Conservation (phyloP, 176 grass and related monocot genomes). For the Aegilops longissima region DNA sequence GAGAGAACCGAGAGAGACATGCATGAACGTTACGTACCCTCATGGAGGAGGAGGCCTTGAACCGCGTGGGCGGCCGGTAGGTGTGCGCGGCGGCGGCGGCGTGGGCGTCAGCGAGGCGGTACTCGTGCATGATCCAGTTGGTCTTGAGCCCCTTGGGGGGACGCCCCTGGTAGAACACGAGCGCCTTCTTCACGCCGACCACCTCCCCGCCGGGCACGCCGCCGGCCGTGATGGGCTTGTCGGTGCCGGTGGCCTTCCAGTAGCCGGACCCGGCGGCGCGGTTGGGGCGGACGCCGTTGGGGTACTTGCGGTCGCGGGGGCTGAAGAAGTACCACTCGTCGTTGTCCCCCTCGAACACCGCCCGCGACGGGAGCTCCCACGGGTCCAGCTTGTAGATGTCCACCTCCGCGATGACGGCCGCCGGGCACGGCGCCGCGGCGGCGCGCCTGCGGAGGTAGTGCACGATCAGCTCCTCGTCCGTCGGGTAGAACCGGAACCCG, state of each 20-base stretch:
- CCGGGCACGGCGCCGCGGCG: slow-evolving; percentile 27
- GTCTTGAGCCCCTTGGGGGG: slow-evolving; percentile 77
- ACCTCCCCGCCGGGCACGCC: neutral
- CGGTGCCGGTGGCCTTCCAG: slow-evolving; percentile 97
- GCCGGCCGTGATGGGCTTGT: slow-evolving; percentile 70
- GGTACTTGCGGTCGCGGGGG: slow-evolving; percentile 56
- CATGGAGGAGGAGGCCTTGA: slow-evolving; percentile 38
- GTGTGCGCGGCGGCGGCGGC: neutral
- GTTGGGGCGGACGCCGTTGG: slow-evolving; percentile 54
- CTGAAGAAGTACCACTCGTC: slow-evolving; percentile 63
- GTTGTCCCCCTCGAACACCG: slow-evolving; percentile 27
- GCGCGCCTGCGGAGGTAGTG: slow-evolving; percentile 54
- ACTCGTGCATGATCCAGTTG: slow-evolving; percentile 99
- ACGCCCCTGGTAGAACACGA: slow-evolving; percentile 45
- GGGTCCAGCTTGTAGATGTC: slow-evolving; percentile 62
- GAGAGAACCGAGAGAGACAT: neutral
- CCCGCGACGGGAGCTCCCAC: slow-evolving; percentile 46
- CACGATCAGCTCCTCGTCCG: slow-evolving; percentile 57
- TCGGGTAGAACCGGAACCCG: slow-evolving; percentile 57
- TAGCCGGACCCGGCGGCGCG: slow-evolving; percentile 58
- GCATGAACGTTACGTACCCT: slow-evolving; percentile 29
- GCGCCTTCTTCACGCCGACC: slow-evolving; percentile 57
- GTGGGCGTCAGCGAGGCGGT: slow-evolving; percentile 60
- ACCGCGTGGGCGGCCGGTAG: slow-evolving; percentile 13
- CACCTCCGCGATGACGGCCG: slow-evolving; percentile 46